Evolutionary conservation across 768 basidiomycete species (phyloP), one percentile per base, ranked within the genome.

Genomic region (Naematelia encephala): DNA sequence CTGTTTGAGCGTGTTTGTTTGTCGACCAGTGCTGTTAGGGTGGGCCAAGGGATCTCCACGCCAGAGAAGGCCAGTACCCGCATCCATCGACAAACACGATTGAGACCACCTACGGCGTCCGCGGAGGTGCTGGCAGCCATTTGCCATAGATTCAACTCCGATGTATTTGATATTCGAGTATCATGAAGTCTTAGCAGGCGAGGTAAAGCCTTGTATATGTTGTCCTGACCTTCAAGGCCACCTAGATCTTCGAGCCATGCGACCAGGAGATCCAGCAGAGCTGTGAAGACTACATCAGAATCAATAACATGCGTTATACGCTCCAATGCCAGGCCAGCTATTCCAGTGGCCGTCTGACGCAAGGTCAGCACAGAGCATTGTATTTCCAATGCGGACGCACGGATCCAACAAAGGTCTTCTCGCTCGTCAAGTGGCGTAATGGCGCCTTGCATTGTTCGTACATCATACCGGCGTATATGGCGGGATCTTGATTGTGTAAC

Each of bases 401-500:
- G 16, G 34, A 8, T 39, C 34, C 34, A 8, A 16, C 8, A 16
- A 39, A 8, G 34, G 34, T 8, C 34, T 8, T 39, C 34, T 39
- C 34, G 34, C 34, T 39, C 16, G 34, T 39, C 34, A 16, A 8
- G 8, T 39, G 8, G 34, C 8, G 34, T 16, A 16, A 16, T 8
- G 60, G 54, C 3, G 55, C 50, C 49, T 64, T 60, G 59, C 64
- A 65, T 39, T 64, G 54, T 28, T 72, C 70, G 57, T 72, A 72
- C 2, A 69, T 57, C 29, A 69, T 59, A 22, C 56, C 54, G 4
- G 63, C 62, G 49, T 72, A 72, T 14, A 57, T 25, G 1, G 72
- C 74, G 19, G 82, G 64, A 66, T 87, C 84, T 54, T 83, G 82
- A 50, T 85, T 80, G 72, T 89, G 86, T 23, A 90, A 75, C 34